Evolutionary conservation across 2,329 filamentous ascomycete species (phyloP), one percentile per base, ranked within the genome.

Genomic region (Huntiella abstrusa): DNA sequence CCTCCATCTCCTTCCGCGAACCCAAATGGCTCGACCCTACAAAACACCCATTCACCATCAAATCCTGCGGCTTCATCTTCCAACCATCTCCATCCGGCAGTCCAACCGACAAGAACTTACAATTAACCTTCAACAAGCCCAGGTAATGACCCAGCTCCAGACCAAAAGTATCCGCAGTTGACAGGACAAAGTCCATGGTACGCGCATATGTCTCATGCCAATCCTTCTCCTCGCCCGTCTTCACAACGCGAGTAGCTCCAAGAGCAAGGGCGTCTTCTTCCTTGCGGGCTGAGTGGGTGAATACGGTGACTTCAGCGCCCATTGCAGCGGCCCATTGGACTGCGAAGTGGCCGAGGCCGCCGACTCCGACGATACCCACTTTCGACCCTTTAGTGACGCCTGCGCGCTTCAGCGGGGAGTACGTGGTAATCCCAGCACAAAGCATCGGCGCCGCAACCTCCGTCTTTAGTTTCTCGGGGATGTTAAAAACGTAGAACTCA

Each of bases 341-440:
- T 5, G 68, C 78, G 53, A 80, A 78, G 59, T 83, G 78, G 1
- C 78, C 78, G 49, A 82, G 69, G 3, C 77, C 77, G n/a, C 77
- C 77, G 52, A 83, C 62, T 46, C 80, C 80, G 10, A 83, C 71
- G 49, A 85, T 72, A 33, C 70, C 80, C 19, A 84, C 72, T 62
- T 80, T 82, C 66, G 81, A 83, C 48, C 83, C 82, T 1, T 79
- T 79, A 0, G 80, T 80, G 49, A 70, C 70, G 19, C 79, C 80
- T 55, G 84, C 76, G 42, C 81, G 70, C 49, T 82, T 75, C 1
- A 92, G 69, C 0, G 83, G 84, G 41, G 73, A 79, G 64, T 78
- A 92, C 39, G 75, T 75, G 0, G 84, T 91, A 35, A 88, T 67
- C 48, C 84, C 84, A 8, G 82, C 84, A 59, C 84, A 92, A 50